Base-by-base conservation (phyloP, 78 protist species). In the Polysphondylium violaceum region DNA sequence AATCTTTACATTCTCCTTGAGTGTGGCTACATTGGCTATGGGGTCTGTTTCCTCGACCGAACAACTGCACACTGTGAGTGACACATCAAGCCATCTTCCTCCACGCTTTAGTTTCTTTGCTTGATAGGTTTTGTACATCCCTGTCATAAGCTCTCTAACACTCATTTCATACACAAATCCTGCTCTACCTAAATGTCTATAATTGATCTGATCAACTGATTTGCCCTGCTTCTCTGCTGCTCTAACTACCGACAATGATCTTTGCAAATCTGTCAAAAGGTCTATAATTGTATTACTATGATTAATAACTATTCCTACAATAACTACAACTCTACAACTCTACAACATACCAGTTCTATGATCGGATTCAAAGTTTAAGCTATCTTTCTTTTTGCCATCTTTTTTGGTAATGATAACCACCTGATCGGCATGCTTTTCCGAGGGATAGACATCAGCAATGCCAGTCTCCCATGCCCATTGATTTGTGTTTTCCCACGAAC, bases 401-500 rank as follows among this genome's bases (percentile, higher is more conserved):
- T 78, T 78, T 40, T 65, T 64, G 1, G 88, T 78, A 0, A 64
- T 64, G 47, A 78, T 78, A 23, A 65, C 75, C 17, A 78, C 61
- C 31, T 65, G 74, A 31, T 65, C 72, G 7, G 61, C 29, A 50
- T 47, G 59, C 27, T 78, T 78, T 2, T 78, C 88, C 6, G 74
- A 65, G 25, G 88, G 88, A 21, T 9, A 25, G 41, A 78, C 88
- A 50, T 78, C 88, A 11, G 88, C 88, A 11, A 78, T 78, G 51
- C 88, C 88, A 33, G 55, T 64, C 51, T 78, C 88, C 88, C 88
- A 78, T n/a, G 65, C 43, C 88, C 88, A 78, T 67, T 61, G 75
- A 38, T 78, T 78, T 14, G 88, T 78, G 23, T 78, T 78, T 56
- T 78, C 88, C 88, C 88, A 78, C 12, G 88, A 33, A 3, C 76